These are phyloP conservation scores for Ganoderma sp. DNA, from an alignment of 1,284 basidiomycete species.

Conservation along the genomic window DNA sequence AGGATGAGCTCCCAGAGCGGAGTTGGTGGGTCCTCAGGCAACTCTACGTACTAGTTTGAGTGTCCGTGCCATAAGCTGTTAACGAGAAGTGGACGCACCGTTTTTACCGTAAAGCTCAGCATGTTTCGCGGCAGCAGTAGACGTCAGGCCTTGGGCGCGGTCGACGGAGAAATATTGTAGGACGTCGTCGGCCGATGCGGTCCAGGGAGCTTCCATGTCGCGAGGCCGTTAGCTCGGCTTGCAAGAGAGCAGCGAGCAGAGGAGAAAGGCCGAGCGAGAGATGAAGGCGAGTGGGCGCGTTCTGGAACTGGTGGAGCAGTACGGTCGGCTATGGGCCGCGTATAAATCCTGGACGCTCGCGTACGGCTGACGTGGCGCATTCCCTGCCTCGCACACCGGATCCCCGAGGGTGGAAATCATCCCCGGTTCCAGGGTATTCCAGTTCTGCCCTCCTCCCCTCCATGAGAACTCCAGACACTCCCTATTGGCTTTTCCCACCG, in stretches of 20 bases:
- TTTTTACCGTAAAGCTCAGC: constrained; percentile 85
- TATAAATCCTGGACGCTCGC: constrained; percentile 24
- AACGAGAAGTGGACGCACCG: constrained; percentile 53
- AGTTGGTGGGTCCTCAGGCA: constrained; percentile 89
- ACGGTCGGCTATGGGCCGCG: constrained; percentile 24
- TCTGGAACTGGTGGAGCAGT: constrained; percentile 19
- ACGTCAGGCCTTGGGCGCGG: constrained; percentile 58
- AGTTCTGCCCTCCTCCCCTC: background rate
- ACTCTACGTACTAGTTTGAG: constrained; percentile 53
- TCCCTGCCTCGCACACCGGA: constrained; percentile 18
- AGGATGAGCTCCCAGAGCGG: constrained; percentile 94
- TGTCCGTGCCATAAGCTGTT: constrained; percentile 11
- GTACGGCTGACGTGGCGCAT: constrained; percentile 33
- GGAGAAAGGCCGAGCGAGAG: constrained; percentile 16
- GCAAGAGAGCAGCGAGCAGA: constrained; percentile 20
- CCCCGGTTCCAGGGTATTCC: constrained; percentile 13
- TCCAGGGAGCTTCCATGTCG: constrained; percentile 76
- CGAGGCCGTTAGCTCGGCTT: constrained; percentile 20
- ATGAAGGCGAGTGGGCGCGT: constrained; percentile 16
- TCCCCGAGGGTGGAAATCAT: constrained; percentile 24
- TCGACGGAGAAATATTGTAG: constrained; percentile 71
- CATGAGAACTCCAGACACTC: constrained; percentile 16
- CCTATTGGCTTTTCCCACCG: background rate
- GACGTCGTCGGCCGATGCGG: constrained; percentile 64
- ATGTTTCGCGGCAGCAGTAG: constrained; percentile 71